Evolutionary conservation across 2,329 filamentous ascomycete species (phyloP), one percentile per base, ranked within the genome.

Genomic region (Gremmenia infestans): DNA sequence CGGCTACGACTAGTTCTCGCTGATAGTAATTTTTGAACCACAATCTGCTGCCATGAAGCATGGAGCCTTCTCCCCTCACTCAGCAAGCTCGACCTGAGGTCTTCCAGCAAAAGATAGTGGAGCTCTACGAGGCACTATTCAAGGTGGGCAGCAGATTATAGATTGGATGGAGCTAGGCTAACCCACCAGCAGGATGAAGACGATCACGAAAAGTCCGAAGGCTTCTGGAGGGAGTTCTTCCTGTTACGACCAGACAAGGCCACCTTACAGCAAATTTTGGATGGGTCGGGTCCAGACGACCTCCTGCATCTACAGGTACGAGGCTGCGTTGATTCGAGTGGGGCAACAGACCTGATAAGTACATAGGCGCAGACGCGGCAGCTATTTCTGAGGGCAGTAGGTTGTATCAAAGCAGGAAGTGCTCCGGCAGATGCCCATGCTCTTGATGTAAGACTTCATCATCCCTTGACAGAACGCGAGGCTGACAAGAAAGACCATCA

Each of bases 221-320:
- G 91, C 45, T 99, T 97, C 75, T 99, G 94, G 94, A 81, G 84
- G 63, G 94, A 97, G 73, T 91, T 99, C 74, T 99, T 99, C 72
- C 81, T 99, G 39, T 79, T 97, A 56, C 86, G 85, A 60, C 92
- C 93, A 22, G 91, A 97, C 69, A 80, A 83, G 53, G 71, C 78
- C 4, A 81, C 84, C 49, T 76, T 99, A 61, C 81, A 83, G 69
- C 76, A 75, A 50, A 81, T 91, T 48, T 76, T 99, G 59, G 82
- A 85, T 60, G 76, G 80, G n/a, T 76, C 94, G 42, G 80, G 81
- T 51, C 82, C 91, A 5, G 85, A 89, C 63, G 86, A 92, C 64
- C 78, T 96, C 60, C 77, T 97, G 43, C 83, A 86, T 56, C 75
- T 89, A 48, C 90, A 96, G 72, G 81, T 84, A 69, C 86, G 89